Evolutionary conservation across 2,329 filamentous ascomycete species (phyloP), one percentile per base, ranked within the genome.

Genomic region (Cladosporium oxysporum): DNA sequence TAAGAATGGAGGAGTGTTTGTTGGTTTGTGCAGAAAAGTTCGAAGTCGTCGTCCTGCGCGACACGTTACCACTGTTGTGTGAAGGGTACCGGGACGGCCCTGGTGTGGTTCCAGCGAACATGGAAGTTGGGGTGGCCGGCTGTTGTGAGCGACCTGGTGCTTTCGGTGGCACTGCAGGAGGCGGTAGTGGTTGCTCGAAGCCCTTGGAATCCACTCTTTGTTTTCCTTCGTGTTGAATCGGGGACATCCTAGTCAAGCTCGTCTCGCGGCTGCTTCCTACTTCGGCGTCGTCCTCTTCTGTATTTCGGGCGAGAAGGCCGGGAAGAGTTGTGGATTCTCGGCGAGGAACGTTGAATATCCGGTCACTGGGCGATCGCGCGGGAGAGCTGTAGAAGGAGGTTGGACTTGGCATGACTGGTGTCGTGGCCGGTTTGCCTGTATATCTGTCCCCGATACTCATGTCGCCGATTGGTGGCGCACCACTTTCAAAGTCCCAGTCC

Each of bases 311-410:
- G 50, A 71, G 68, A 5, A 72, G 66, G 35, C 52, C 66, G 3
- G 73, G 73, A 31, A 74, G 60, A 7, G 73, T 74, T 3, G 68
- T 66, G 5, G 73, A 74, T 44, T 74, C 73, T 18, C 72, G 67
- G 65, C 23, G 69, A 67, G 18, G 64, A 29, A 29, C 59, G 60
- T 37, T 66, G 12, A 53, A 64, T 44, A 44, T 57, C 53, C 47
- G 60, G 53, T 37, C 63, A 52, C 18, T 33, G 55, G 55, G 55
- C 16, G 21, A 41, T 3, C 55, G 12, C 23, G 12, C 33, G 41
- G 31, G 21, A 14, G 33, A 14, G 23, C 23, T 41, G 55, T 12
- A 10, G 2, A 41, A 23, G 6, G 41, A 47, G 14, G 29, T 41
- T 28, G 33, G 14, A 18, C 55, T 58, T 41, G 55, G 14, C 10